phyloP scores from a whole-genome alignment of 306 rosid genomes.

The Pterocarpus macrocarpus region DNA sequence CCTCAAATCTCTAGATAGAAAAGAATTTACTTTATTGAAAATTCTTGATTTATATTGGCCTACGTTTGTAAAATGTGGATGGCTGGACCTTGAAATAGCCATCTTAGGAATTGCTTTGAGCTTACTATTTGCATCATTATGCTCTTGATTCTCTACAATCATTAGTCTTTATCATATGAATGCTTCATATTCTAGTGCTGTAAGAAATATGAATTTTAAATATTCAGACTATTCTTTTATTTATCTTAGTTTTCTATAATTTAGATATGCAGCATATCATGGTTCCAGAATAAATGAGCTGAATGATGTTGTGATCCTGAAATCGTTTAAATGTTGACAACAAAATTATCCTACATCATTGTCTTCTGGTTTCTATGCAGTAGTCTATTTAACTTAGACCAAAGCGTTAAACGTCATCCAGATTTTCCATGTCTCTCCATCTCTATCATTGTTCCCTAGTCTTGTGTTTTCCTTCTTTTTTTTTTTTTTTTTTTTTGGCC shows the following conservation, averaged over 20 bases:
- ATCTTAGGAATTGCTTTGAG: neutral
- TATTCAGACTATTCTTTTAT: neutral
- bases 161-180: neutral
- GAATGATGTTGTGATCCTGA: neutral
- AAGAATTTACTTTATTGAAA: neutral
- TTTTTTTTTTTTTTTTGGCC: neutral
- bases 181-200: neutral
- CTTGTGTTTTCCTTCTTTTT: neutral
- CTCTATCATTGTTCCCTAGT: conserved; percentile 6
- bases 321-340: neutral
- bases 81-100: neutral
- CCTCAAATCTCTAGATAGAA: conserved; percentile 33
- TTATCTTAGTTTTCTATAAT: neutral
- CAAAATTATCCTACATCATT: neutral
- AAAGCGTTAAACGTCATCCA: neutral
- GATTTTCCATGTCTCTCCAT: conserved; percentile 14
- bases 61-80: neutral
- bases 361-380: neutral
- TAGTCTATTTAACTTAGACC: neutral
- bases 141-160: neutral
- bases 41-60: neutral
- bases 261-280: neutral
- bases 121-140: neutral
- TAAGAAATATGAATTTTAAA: neutral
- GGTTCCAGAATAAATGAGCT: neutral